phyloP scores from a whole-genome alignment of 192 early-diverging fungal genomes.

The Dissophora globulifera region DNA sequence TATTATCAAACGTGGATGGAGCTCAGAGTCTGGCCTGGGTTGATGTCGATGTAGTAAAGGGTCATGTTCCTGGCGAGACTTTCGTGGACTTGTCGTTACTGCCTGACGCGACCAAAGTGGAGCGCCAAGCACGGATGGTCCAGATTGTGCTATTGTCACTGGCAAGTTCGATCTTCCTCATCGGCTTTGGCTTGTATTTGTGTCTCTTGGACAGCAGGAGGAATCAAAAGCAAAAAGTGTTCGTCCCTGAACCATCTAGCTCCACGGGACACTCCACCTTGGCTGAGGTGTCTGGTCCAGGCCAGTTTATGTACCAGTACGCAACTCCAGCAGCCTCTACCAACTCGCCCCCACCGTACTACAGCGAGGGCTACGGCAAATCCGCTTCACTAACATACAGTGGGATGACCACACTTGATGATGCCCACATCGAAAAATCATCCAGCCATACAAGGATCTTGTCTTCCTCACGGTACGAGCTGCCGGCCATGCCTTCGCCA shows the following conservation, averaged over 20 bases:
- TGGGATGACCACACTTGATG: not conserved
- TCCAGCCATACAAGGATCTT: slow-evolving; percentile 1
- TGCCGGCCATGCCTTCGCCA: not conserved
- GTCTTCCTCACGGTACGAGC: not conserved
- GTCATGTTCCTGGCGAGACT: slow-evolving; percentile 2
- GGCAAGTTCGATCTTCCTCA: not conserved
- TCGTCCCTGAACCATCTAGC: slow-evolving; percentile 11
- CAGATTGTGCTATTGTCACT: slow-evolving; percentile 7
- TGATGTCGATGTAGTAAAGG: not conserved
- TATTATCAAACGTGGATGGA: slow-evolving; percentile 6
- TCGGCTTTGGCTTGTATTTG: slow-evolving; percentile 6
- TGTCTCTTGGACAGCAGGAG: slow-evolving; percentile 21
- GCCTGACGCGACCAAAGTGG: not conserved
- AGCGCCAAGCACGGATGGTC: not conserved
- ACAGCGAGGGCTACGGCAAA: slow-evolving; percentile 1
- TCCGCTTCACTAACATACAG: not conserved
- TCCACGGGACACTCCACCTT: slow-evolving; percentile 4
- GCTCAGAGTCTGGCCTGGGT: slow-evolving; percentile 18
- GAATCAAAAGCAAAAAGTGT: not conserved
- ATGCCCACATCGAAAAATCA: not conserved
- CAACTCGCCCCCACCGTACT: slow-evolving; percentile 34
- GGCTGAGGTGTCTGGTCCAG: slow-evolving; percentile 19
- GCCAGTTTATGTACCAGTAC: slow-evolving; percentile 18
- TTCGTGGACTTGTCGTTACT: slow-evolving; percentile 7
- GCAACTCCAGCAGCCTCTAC: slow-evolving; percentile 19